Evolutionary conservation across 1,284 basidiomycete species (phyloP).

Genomic region (Rhodotorula sp.): DNA sequence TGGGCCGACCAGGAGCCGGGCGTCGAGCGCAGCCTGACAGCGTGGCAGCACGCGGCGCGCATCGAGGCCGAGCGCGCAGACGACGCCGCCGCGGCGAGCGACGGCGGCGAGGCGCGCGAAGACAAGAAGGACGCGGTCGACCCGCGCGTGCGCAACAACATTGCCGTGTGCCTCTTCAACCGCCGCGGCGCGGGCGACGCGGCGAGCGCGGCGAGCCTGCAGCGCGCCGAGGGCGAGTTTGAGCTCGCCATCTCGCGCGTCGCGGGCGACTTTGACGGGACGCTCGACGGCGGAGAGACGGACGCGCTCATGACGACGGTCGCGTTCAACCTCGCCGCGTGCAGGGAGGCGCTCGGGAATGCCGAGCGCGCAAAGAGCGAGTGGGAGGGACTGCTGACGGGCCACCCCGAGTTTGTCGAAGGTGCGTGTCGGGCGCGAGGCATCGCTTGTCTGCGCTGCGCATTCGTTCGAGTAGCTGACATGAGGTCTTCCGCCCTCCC

Average conservation of each 20-base stretch:
- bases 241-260: constrained; percentile 57
- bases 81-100: constrained; percentile 20
- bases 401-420: constrained; percentile 91
- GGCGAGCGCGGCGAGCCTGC: constrained; percentile 53
- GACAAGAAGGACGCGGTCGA: constrained; percentile 49
- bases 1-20: constrained; percentile 72
- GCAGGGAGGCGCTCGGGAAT: constrained; percentile 79
- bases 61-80: constrained; percentile 57
- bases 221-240: constrained; percentile 56
- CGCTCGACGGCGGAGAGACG: constrained; percentile 3
- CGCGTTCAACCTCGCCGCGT: constrained; percentile 82
- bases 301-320: constrained; percentile 76
- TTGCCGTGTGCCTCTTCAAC: constrained; percentile 70
- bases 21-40: constrained; percentile 68
- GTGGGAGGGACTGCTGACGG: constrained; percentile 75
- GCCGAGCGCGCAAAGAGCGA: constrained; percentile 69
- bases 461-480: not conserved
- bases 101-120: constrained; percentile 46
- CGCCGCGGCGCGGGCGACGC: constrained; percentile 50
- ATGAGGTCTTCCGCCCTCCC: not conserved
- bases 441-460: no score
- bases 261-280: constrained; percentile 55
- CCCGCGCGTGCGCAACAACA: constrained; percentile 75
- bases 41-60: constrained; percentile 69
- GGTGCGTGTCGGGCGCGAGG: constrained; percentile 59